A percentile compares a stretch with the other conserved stretches of the same genome.
Conservation (phyloP, 2,329 filamentous ascomycete species). For the Cladobotryum mycophilum region DNA sequence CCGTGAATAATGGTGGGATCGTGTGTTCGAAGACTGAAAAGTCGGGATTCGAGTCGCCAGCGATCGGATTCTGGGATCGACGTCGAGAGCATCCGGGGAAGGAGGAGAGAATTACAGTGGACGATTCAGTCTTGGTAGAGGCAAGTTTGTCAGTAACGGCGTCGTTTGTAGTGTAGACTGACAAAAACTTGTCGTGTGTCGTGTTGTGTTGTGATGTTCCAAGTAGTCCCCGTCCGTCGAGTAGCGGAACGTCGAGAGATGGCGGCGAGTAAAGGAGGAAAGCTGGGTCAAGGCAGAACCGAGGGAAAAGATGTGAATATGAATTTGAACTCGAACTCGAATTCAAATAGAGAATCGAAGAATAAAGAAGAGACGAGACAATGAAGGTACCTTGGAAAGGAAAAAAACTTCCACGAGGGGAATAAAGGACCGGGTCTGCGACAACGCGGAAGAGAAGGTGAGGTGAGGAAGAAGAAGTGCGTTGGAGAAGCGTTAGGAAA, state of each 20-base stretch:
- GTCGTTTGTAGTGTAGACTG: too few relatives aligned
- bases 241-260: slow-evolving; percentile 6
- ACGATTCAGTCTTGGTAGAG: slow-evolving; percentile 3
- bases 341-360: slow-evolving; percentile 3
- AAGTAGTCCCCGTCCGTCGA: slow-evolving; percentile 3
- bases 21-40: neutral
- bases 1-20: neutral
- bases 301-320: neutral
- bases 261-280: slow-evolving; percentile 5
- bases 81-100: slow-evolving; percentile 8
- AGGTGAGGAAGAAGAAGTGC: neutral
- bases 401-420: neutral
- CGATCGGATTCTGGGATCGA: slow-evolving; percentile 4
- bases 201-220: too few relatives aligned
- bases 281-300: slow-evolving; percentile 1
- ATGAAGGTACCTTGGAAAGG: neutral
- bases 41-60: slow-evolving; percentile 10
- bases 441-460: neutral
- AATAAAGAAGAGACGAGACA: slow-evolving; percentile 1
- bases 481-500: neutral
- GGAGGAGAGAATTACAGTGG: neutral
- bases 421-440: slow-evolving; percentile 1
- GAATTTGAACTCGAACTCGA: slow-evolving; percentile 1
- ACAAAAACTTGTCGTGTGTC: too few relatives aligned
- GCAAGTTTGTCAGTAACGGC: too few relatives aligned